Percentiles rank a stretch among this genome's conserved stretches.
These are phyloP conservation scores for Durusdinium trenchii DNA, from an alignment of 73 alveolate genomes.

Conservation along the genomic window DNA sequence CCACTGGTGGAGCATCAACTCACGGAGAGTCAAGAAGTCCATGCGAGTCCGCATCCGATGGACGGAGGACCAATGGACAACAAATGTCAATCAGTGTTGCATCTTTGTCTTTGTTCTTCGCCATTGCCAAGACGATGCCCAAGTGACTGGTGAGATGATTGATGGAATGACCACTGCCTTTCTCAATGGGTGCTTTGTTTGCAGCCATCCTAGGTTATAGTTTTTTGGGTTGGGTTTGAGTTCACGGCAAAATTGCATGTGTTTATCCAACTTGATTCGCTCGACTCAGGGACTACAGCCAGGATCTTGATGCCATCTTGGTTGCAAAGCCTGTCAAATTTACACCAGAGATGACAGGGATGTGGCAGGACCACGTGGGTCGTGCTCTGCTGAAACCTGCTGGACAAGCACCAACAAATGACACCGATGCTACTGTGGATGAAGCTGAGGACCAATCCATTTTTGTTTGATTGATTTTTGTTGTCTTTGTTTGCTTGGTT, in stretches of 20 bases:
- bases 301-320: slow-evolving; percentile 35
- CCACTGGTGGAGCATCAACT: slow-evolving; percentile 4
- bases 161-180: not conserved
- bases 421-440: not conserved
- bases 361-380: slow-evolving; percentile 67
- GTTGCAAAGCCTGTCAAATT: not conserved
- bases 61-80: not conserved
- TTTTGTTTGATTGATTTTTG: not conserved
- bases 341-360: not conserved
- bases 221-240: not conserved
- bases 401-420: not conserved
- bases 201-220: not conserved
- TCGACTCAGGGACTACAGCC: slow-evolving; percentile 35
- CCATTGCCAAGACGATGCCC: not conserved
- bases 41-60: not conserved
- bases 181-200: not conserved
- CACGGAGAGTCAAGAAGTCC: not conserved
- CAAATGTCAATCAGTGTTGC: slow-evolving; percentile 12
- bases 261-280: not conserved
- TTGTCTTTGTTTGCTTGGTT: not conserved
- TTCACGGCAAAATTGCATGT: not conserved
- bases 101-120: not conserved
- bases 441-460: not conserved
- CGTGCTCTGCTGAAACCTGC: not conserved
- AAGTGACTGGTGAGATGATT: not conserved